A percentile compares a stretch with the other conserved stretches of the same genome.
phyloP scores from a whole-genome alignment of 441 rosid species.

The Euphorbia corollata region DNA sequence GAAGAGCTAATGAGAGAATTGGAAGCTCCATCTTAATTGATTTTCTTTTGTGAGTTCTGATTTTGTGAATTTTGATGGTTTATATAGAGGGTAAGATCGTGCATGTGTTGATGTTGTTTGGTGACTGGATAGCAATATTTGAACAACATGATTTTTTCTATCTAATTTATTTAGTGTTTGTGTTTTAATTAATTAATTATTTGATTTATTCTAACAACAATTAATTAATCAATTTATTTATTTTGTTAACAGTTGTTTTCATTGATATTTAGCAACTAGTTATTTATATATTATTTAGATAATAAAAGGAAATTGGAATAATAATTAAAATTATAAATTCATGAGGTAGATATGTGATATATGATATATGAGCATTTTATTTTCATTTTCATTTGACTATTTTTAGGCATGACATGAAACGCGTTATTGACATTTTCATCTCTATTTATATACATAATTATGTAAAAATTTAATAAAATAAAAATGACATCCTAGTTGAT shows the following conservation, averaged over 20 bases:
- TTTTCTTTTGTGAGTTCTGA: conserved; percentile 13
- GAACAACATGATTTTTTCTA: conserved; percentile 7
- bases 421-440: conserved; percentile 26
- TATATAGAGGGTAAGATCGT: conserved; percentile 25
- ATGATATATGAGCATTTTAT: background rate
- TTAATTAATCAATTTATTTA: background rate
- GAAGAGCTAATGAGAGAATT: conserved; percentile 18
- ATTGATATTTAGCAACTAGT: background rate
- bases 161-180: conserved; percentile 7
- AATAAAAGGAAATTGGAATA: too few relatives aligned
- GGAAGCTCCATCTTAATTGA: conserved; percentile 29
- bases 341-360: background rate
- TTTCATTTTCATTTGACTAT: conserved; percentile 17
- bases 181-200: background rate
- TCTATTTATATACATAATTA: background rate
- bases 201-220: too few relatives aligned
- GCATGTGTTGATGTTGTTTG: background rate
- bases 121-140: conserved; percentile 11
- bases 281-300: conserved; percentile 1
- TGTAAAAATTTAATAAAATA: background rate
- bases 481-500: background rate
- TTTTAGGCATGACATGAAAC: conserved; percentile 8
- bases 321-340: background rate
- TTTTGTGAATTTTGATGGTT: conserved; percentile 8
- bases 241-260: background rate